Percentiles rank a stretch among this genome's conserved stretches.
Evolutionary conservation across 208 protist species (phyloP).

Genomic region (Leishmania tropica): DNA sequence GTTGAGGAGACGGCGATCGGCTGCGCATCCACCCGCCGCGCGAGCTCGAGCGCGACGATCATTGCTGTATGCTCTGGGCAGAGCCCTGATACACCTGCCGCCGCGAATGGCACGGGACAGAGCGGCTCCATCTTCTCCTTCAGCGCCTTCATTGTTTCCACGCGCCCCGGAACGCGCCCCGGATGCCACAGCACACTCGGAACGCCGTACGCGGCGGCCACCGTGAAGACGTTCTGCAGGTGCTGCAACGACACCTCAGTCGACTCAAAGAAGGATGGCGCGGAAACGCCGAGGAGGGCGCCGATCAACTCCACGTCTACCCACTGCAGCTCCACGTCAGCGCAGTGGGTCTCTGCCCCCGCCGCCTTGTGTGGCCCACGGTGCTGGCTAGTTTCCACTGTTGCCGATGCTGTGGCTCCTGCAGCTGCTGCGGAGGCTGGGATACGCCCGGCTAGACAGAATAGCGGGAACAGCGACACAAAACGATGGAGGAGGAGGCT

Average conservation of each 20-base stretch:
- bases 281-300: slow-evolving; percentile 55
- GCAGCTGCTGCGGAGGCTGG: neutral
- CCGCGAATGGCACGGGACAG: slow-evolving; percentile 15
- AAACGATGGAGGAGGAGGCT: slow-evolving; percentile 73
- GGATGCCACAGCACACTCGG: slow-evolving; percentile 78
- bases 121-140: slow-evolving; percentile 23
- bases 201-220: slow-evolving; percentile 51
- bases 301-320: slow-evolving; percentile 76
- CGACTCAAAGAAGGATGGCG: slow-evolving; percentile 79
- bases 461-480: slow-evolving; percentile 72
- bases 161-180: slow-evolving; percentile 42
- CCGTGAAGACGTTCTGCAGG: slow-evolving; percentile 74
- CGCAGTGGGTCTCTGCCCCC: neutral
- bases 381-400: neutral
- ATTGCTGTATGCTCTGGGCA: slow-evolving; percentile 82
- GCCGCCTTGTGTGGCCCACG: neutral
- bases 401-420: neutral
- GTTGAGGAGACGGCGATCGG: slow-evolving; percentile 42
- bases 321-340: slow-evolving; percentile 67
- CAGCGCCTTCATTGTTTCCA: slow-evolving; percentile 44
- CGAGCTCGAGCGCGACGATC: slow-evolving; percentile 72
- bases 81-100: slow-evolving; percentile 31
- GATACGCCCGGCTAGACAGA: slow-evolving; percentile 34
- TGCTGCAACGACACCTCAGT: slow-evolving; percentile 56
- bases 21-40: slow-evolving; percentile 56